Evolutionary conservation across 371 early-diverging fungal genomes (phyloP), one percentile per base, ranked within the genome.

Genomic region (Rhizomucor pusillus): DNA sequence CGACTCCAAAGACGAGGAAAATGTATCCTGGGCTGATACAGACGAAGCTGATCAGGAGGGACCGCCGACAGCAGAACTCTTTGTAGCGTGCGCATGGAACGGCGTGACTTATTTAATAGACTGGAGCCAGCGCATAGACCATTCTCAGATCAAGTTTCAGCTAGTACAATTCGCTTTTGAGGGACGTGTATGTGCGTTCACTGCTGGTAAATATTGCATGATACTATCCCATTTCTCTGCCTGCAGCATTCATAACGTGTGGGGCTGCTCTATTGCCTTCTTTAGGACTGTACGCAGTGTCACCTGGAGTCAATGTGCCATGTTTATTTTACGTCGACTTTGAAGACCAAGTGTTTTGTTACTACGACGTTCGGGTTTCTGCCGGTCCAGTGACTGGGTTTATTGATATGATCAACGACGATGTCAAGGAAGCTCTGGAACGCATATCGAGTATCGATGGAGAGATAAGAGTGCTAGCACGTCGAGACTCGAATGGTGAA

Each of bases 31-130:
- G 29, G 56, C 47, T n/a, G 54, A 47, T 49, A 67, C 65, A 39
- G 55, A 43, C 9, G 59, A 56, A 12, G 67, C 69, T 20, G 52
- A 20, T 7, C 54, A 62, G 37, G 69, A 69, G 4, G 49, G 37
- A 5, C 41, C 36, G 16, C 64, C 69, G 12, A 71, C 71, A 5
- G 71, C 81, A 22, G 90, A 90, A 47, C 71, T 87, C n/a, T 80
- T 90, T 73, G 90, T 90, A 2, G 87, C 86, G 1, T 87, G 90
- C 56, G 86, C 90, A 3, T 90, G 90, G 90, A 86, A 88, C 25
- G 90, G 90, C 5, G 76, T 83, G 9, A 90, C 90, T 5, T 90
- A 85, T 59, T 75, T 90, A 39, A 86, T 90, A 54, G 78, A 83
- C 36, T 59, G 82, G 77, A 71, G 71, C 46, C 59, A 72, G 50